Evolutionary conservation across 139 green algal genomes (phyloP), one percentile per base, ranked within the genome.

Genomic region (Limnomonas spitsbergensis): DNA sequence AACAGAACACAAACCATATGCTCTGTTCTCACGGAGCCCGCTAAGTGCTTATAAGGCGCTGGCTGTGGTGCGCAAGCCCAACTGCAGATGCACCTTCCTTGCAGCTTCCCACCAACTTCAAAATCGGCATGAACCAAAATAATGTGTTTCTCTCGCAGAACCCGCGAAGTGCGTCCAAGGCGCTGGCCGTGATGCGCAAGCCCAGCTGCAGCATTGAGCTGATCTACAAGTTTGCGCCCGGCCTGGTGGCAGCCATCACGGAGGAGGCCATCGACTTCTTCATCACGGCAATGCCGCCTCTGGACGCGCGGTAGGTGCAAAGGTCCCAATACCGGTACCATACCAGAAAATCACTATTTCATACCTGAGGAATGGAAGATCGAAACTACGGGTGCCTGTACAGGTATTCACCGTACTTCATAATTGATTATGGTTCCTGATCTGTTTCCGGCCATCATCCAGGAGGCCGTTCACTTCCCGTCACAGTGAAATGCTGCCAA

Each of bases 141-240:
- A 20, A 29, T 61, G 47, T 61, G 20, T 20, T 61, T 61, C 47
- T 20, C 47, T 35, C 56, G 4, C 29, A 70, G 56, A 7, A 70
- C 56, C 56, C 56, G 9, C 4, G 7, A 7, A 70, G 56, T 36
- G 56, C 56, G 7, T 70, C 56, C 4, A 20, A 78, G 73, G 93
- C 92, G 1, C 84, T 98, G 42, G 87, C 85, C 20, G 90, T 98
- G 47, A 89, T 98, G 38, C 89, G 95, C 56, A 86, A 88, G 53
- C 94, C 94, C 0, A 75, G 37, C 29, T 86, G 95, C 1, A 79
- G 81, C 35, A 69, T 72, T 2, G 87, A 92, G 73, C 89, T 98
- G 20, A 54, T 88, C 35, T 98, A 98, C 88, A 92, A 92, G 40
- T 97, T 94, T 82, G 92, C 92, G 0, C 89, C 95, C 0, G 83